These are phyloP conservation scores for Collybia nuda DNA, from an alignment of 768 basidiomycete species.

Conservation along the genomic window DNA sequence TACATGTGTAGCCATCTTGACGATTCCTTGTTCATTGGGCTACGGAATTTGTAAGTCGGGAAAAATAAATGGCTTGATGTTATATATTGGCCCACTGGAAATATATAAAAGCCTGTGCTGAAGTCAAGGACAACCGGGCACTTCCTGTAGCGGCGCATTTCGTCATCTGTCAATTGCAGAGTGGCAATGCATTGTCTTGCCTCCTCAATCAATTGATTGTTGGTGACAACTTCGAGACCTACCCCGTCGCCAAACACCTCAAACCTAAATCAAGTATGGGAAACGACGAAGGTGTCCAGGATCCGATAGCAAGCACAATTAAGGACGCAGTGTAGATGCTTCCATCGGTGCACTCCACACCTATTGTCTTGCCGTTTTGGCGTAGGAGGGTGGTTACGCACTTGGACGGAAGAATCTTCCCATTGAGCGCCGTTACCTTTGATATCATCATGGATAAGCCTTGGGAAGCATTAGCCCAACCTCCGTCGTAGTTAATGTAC, in stretches of 20 bases:
- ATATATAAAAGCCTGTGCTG: constrained; percentile 73
- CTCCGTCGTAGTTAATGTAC: constrained; percentile 75
- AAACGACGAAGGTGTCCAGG: constrained; percentile 86
- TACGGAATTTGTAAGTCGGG: constrained; percentile 21
- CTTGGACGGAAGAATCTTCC: constrained; percentile 56
- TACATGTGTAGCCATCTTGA: constrained; percentile 80
- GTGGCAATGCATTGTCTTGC: constrained; percentile 76
- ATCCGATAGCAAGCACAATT: constrained; percentile 72
- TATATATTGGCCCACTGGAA: constrained; percentile 57
- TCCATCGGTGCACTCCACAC: constrained; percentile 66
- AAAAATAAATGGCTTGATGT: neutral
- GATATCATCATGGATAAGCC: constrained; percentile 56
- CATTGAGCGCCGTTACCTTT: constrained; percentile 59
- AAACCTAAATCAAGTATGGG: constrained; percentile 51
- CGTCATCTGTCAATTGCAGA: constrained; percentile 72
- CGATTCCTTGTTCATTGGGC: constrained; percentile 66
- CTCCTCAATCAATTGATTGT: constrained; percentile 1
- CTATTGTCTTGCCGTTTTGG: constrained; percentile 40
- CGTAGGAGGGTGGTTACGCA: constrained; percentile 51
- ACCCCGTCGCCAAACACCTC: constrained; percentile 79
- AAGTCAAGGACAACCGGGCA: constrained; percentile 77
- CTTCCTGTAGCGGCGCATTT: constrained; percentile 58
- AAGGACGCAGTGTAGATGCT: constrained; percentile 51
- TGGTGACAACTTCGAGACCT: constrained; percentile 14
- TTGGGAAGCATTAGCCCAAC: constrained; percentile 82